Base-by-base conservation (phyloP, 140 eudicot genomes). In the Erigeron philadelphicus region DNA sequence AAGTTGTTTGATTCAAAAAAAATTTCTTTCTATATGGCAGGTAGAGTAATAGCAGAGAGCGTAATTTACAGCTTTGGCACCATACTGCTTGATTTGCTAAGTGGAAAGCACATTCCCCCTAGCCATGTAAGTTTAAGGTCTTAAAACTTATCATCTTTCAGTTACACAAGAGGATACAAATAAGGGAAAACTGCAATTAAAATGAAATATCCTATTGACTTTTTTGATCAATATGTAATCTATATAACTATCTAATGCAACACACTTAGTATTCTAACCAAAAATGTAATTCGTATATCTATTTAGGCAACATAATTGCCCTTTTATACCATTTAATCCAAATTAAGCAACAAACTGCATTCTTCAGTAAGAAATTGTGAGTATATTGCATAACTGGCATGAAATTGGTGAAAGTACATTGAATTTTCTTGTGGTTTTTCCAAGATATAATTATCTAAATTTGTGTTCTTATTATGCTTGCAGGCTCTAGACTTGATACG, bases 71-170 rank as follows among this genome's bases (percentile, higher is more conserved):
- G 95, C 73, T 84, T 86, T 12, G 95, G 95, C 19, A 86, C 95
- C 54, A 84, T 86, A 46, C 59, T 86, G 78, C 81, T 86, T 55
- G 95, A 86, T 67, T 82, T 86, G 77, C 83, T 86, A 38, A 86
- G 95, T 8, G 95, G 95, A 38, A 86, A 86, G 63, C 95, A 86
- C 67, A 86, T 86, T 55, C 95, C 95, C 60, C 95, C 95, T 12
- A 86, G 95, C 78, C 95, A 84, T 61, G 95, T 84, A 65, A 67
- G 87, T 64, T 62, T 61, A 6, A 31, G 9, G 2, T 17, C 2
- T 55, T 17, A 31, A 12, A 62, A 62, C n/a, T 16, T n/a, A 3
- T 62, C 43, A 38, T 60, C 13, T 60, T 9, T 5, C 65, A 31
- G 44, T 31, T 19, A 31, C 13, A 23, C n/a, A 60, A 60, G 41